Evolutionary conservation across 1,139 yeast species (phyloP).

Genomic region (Yamadazyma sp.): DNA sequence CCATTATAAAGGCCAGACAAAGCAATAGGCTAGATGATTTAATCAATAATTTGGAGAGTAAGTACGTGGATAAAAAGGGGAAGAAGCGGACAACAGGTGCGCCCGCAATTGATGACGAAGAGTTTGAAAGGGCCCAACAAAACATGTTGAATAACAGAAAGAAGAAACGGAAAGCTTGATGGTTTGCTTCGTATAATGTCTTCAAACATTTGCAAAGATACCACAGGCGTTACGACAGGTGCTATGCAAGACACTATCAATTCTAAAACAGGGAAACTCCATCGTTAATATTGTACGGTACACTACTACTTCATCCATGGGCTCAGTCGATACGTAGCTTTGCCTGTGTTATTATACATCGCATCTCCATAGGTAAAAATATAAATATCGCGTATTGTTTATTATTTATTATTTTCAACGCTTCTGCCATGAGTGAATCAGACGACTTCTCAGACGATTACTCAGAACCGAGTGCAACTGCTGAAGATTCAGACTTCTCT

Average conservation of each 20-base stretch:
- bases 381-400: slow-evolving; percentile 5
- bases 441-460: slow-evolving; percentile 19
- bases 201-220: no score
- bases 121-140: slow-evolving; percentile 30
- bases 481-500: slow-evolving; percentile 14
- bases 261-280: no score
- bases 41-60: slow-evolving; percentile 53
- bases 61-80: slow-evolving; percentile 47
- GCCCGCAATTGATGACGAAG: slow-evolving; percentile 35
- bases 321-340: no score
- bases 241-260: no score
- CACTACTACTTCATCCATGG: no score
- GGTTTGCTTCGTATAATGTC: no score
- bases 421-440: slow-evolving; percentile 18
- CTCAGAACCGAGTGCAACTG: slow-evolving; percentile 15
- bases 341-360: no score
- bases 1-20: slow-evolving; percentile 50
- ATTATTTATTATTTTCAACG: slow-evolving; percentile 1
- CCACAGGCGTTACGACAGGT: no score
- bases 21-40: slow-evolving; percentile 46
- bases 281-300: no score
- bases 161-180: slow-evolving; percentile 5
- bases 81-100: slow-evolving; percentile 25
- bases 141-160: slow-evolving; percentile 18
- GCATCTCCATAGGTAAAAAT: slow-evolving; percentile 1